Base-by-base conservation (phyloP, 2,329 filamentous ascomycete genomes). In the Hymenoscyphus scutula region DNA sequence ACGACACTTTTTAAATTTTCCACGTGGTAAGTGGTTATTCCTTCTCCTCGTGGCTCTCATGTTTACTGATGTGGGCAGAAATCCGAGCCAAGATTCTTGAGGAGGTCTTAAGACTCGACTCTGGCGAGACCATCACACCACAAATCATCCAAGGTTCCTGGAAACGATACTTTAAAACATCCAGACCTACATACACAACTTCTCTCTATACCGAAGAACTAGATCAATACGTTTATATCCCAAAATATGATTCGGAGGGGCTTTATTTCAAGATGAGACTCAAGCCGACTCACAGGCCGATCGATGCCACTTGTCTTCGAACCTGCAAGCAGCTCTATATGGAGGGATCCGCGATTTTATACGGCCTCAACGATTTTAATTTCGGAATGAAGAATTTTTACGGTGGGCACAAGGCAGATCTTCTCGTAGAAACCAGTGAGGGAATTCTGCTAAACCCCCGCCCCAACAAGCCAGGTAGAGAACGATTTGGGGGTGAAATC, bases 301-400 rank as follows among this genome's bases (percentile, higher is more conserved):
- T 65, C 13, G 61, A 65, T 34, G 57, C 57, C 1, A 59, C 51
- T 23, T 53, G 51, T 34, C n/a, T 57, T 25, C 59, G 60, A 34
- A 27, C 60, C 15, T 57, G 38, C 23, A 61, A 34, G 25, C 8
- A 5, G 15, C 13, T 58, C n/a, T 53, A 38, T 41, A n/a, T 37
- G 15, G n/a, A 17, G 10, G 27, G 54, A 1, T 27, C n/a, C 2
- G 8, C 17, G 8, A 30, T 58, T 8, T 23, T 61, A 5, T 61
- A 61, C 34, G 29, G 41, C 34, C 23, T 23, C 17, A 57, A 58
- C 29, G 53, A 8, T n/a, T 61, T 61, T 5, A 5, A 10, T 13
- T 61, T 61, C 41, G 15, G 25, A 3, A 57, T 61, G 60, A 10
- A n/a, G 17, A 37, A 41, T 15, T 29, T 25, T 13, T 23, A 51